Percentiles rank a stretch among this genome's conserved stretches.
Evolutionary conservation across 805 yeast genomes (phyloP).

Genomic region (Zygosaccharomyces lentus): DNA sequence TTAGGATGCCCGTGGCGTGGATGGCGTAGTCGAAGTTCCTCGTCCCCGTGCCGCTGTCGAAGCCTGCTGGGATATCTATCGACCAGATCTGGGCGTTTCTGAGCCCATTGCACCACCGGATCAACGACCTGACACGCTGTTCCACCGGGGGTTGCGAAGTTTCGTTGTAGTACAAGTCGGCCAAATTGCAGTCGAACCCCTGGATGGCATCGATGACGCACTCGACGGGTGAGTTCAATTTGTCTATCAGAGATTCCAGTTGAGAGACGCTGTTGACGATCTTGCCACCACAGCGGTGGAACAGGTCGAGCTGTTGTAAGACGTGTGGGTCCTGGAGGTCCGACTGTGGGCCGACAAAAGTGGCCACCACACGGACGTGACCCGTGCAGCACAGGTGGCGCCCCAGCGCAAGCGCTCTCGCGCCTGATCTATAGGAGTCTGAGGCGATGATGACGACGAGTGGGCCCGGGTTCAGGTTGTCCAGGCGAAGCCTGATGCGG

Average conservation of each 20-base stretch:
- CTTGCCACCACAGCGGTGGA: constrained; percentile 67
- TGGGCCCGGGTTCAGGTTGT: constrained; percentile 79
- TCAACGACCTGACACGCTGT: constrained; percentile 37
- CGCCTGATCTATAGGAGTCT: constrained; percentile 64
- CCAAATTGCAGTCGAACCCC: constrained; percentile 69
- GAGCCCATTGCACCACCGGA: constrained; percentile 59
- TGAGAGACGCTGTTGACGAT: constrained; percentile 39
- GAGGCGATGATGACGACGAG: constrained; percentile 67
- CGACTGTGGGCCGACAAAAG: constrained; percentile 32
- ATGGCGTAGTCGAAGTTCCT: constrained; percentile 37
- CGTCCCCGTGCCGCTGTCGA: constrained; percentile 75
- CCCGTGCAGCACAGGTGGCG: constrained; percentile 61
- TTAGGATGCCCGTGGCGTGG: constrained; percentile 54
- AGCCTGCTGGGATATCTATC: constrained; percentile 76
- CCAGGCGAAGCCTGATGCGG: constrained; percentile 52
- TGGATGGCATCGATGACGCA: constrained; percentile 78
- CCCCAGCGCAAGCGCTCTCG: constrained; percentile 72
- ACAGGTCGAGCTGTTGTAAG: constrained; percentile 48
- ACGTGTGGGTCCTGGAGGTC: constrained; percentile 33
- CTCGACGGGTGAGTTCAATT: constrained; percentile 70
- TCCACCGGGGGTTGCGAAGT: constrained; percentile 22
- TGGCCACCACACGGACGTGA: constrained; percentile 62
- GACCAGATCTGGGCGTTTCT: constrained; percentile 39
- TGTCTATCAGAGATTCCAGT: constrained; percentile 38
- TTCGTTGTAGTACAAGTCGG: constrained; percentile 40